These are phyloP conservation scores for Claviceps sorghi DNA, from an alignment of 2,329 filamentous ascomycete species.

Conservation along the genomic window DNA sequence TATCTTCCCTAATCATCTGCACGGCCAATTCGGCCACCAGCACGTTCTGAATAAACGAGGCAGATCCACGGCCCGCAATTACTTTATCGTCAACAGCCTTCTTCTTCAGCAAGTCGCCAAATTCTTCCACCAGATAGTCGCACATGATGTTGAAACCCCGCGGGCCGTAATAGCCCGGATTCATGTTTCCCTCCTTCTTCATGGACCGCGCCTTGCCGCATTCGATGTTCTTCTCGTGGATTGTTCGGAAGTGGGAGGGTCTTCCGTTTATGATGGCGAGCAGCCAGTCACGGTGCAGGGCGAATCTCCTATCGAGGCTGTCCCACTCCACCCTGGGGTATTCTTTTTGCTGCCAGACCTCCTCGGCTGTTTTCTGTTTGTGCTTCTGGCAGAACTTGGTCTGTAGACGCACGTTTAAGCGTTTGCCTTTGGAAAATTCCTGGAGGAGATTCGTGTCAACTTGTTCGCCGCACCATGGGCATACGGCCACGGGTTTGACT, in stretches of 20 bases:
- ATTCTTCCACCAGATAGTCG: conserved; percentile 47
- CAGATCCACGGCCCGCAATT: conserved; percentile 51
- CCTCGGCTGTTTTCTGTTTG: conserved; percentile 37
- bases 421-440: conserved; percentile 30
- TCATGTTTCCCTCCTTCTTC: conserved; percentile 42
- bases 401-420: conserved; percentile 43
- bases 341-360: conserved; percentile 32
- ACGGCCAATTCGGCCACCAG: conserved; percentile 58
- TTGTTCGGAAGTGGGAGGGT: conserved; percentile 44
- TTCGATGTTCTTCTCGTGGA: conserved; percentile 39
- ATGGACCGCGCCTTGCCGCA: conserved; percentile 45
- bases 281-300: conserved; percentile 39
- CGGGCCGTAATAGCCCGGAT: conserved; percentile 72
- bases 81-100: conserved; percentile 49
- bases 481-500: conserved; percentile 23
- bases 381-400: conserved; percentile 50
- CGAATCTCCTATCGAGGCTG: conserved; percentile 42
- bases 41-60: conserved; percentile 57
- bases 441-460: conserved; percentile 43
- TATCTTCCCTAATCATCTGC: conserved; percentile 41
- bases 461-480: conserved; percentile 51
- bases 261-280: conserved; percentile 44
- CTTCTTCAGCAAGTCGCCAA: conserved; percentile 45
- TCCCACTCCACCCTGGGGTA: conserved; percentile 65
- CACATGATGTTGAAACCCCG: conserved; percentile 59